Percentiles rank a stretch among this genome's conserved stretches.
These are phyloP conservation scores for Acanthamoeba healyi DNA, from an alignment of 208 protist species.

Conservation along the genomic window DNA sequence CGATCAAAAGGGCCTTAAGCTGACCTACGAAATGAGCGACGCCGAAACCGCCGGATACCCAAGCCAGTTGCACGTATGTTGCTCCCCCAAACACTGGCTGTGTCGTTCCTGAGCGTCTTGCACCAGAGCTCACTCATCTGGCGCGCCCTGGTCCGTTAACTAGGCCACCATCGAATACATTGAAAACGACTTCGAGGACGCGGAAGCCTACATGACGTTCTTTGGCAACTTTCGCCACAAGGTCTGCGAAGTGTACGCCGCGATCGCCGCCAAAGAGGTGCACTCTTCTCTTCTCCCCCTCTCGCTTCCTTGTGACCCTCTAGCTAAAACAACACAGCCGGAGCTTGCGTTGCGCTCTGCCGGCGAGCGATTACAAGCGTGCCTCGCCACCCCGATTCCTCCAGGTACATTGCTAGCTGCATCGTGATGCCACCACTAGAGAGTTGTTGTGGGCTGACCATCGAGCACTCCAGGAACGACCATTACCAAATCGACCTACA, in stretches of 20 bases:
- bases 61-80: not conserved
- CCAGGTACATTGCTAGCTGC: not conserved
- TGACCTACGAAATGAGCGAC: not conserved
- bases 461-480: too few species aligned
- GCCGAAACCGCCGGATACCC: not conserved
- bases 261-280: not conserved
- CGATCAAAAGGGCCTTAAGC: not conserved
- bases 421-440: not conserved
- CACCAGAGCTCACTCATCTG: not conserved
- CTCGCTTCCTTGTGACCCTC: not conserved
- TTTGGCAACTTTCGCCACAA: not conserved
- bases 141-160: too few species aligned
- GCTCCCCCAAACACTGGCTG: not conserved
- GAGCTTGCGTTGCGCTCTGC: not conserved
- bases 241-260: not conserved
- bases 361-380: not conserved
- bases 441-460: too few species aligned
- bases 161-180: not conserved
- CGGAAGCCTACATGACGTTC: not conserved
- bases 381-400: not conserved
- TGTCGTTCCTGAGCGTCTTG: not conserved
- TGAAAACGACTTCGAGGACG: constrained; percentile 9
- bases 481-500: too few species aligned
- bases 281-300: not conserved
- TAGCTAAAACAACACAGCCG: not conserved